Percentiles rank a stretch among this genome's conserved stretches.
These are phyloP conservation scores for Cystoisospora suis DNA, from an alignment of 169 alveolate species.

Conservation along the genomic window DNA sequence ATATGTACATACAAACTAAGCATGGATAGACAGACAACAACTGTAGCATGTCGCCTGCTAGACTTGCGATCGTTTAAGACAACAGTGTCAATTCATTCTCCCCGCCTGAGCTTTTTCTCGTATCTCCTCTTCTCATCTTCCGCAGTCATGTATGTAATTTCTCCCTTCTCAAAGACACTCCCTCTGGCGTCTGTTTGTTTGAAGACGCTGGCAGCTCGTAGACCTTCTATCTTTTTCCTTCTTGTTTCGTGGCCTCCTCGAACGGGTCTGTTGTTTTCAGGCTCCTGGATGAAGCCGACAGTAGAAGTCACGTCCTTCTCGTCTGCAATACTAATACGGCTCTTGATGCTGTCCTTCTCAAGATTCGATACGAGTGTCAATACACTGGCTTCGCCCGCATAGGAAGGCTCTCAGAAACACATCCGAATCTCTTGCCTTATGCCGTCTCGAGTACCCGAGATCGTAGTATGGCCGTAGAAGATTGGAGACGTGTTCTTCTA, in stretches of 20 bases:
- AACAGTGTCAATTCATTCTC: background rate
- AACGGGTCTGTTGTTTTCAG: background rate
- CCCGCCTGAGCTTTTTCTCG: background rate
- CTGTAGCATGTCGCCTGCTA: too few species aligned
- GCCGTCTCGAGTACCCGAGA: slow-evolving; percentile 59
- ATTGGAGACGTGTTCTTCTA: slow-evolving; percentile 4
- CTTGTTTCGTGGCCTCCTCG: background rate
- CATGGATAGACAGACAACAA: too few species aligned
- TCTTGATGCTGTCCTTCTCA: slow-evolving; percentile 58
- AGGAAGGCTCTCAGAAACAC: slow-evolving; percentile 63
- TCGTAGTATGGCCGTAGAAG: slow-evolving; percentile 32
- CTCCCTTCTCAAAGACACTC: background rate
- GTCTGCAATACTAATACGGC: slow-evolving; percentile 64
- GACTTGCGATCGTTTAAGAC: too few species aligned
- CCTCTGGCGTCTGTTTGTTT: background rate
- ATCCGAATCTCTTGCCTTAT: slow-evolving; percentile 52
- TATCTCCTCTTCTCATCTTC: background rate
- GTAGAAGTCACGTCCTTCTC: slow-evolving; percentile 41
- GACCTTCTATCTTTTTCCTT: background rate
- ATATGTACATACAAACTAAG: too few species aligned
- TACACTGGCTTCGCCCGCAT: slow-evolving; percentile 54
- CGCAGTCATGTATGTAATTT: background rate
- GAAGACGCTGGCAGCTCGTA: background rate
- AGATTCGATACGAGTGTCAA: slow-evolving; percentile 37
- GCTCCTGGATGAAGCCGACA: slow-evolving; percentile 42